phyloP scores from a whole-genome alignment of 176 grass and related monocot genomes.

The Carex myosuroides region DNA sequence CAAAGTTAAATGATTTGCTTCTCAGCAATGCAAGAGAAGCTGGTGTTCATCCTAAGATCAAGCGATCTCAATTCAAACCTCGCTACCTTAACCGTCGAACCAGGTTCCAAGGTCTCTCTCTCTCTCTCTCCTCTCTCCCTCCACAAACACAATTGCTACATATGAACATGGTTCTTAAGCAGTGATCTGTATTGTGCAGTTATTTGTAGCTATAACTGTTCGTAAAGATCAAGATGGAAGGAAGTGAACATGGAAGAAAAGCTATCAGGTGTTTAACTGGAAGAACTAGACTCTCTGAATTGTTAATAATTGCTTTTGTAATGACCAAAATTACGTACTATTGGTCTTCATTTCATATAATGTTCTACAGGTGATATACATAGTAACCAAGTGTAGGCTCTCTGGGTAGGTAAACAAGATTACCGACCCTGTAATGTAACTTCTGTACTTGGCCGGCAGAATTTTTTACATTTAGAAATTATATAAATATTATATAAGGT shows the following conservation, averaged over 20 bases:
- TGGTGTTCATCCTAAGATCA: not conserved
- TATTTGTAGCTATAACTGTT: not conserved
- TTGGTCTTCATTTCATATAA: no score
- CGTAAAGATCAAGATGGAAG: not conserved
- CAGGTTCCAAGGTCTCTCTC: not conserved
- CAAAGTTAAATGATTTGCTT: not conserved
- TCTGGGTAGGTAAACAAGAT: not conserved
- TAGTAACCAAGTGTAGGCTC: not conserved
- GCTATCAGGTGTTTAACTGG: not conserved
- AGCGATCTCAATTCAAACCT: not conserved
- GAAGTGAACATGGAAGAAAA: not conserved
- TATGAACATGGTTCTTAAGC: not conserved
- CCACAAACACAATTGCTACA: not conserved
- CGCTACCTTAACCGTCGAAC: not conserved
- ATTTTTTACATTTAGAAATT: no score
- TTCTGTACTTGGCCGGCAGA: no score
- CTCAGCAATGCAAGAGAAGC: not conserved
- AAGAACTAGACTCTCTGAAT: not conserved
- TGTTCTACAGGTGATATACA: no score
- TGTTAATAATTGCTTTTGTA: not conserved
- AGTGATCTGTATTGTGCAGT: slow-evolving; percentile 6
- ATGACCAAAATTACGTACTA: not conserved
- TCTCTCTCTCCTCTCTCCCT: not conserved
- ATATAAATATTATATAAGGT: no score
- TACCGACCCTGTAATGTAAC: not conserved